Conservation (phyloP, 2,329 filamentous ascomycete genomes). For the Acrocalymma vagum region DNA sequence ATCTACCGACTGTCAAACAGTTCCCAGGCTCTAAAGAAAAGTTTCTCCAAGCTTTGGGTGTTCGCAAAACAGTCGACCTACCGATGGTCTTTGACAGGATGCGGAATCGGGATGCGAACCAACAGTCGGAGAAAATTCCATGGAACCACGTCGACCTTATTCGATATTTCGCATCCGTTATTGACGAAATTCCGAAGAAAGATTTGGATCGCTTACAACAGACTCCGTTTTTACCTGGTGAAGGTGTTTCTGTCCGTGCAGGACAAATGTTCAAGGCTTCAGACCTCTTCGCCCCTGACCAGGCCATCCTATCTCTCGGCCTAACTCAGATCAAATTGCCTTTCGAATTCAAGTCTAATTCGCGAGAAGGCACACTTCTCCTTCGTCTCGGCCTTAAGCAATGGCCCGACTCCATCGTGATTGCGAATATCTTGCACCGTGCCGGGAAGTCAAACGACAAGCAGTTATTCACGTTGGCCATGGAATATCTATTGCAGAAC, state of each 20-base stretch:
- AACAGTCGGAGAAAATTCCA: slow-evolving; percentile 61
- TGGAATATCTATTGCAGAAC: slow-evolving; percentile 84
- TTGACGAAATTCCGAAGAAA: slow-evolving; percentile 82
- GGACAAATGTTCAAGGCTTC: slow-evolving; percentile 45
- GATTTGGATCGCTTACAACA: slow-evolving; percentile 82
- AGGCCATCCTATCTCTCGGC: slow-evolving; percentile 39
- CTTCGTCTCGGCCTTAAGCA: slow-evolving; percentile 74
- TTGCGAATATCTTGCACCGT: slow-evolving; percentile 80
- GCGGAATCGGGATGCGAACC: slow-evolving; percentile 66
- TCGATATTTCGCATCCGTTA: slow-evolving; percentile 91
- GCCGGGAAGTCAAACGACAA: slow-evolving; percentile 61
- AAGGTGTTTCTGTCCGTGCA: slow-evolving; percentile 46
- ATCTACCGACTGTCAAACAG: slow-evolving; percentile 83
- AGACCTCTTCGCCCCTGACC: slow-evolving; percentile 46
- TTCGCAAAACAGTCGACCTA: slow-evolving; percentile 93
- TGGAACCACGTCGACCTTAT: slow-evolving; percentile 97
- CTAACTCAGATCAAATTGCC: slow-evolving; percentile 70
- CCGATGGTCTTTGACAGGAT: slow-evolving; percentile 92
- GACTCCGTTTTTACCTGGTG: slow-evolving; percentile 81
- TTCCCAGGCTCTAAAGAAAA: slow-evolving; percentile 85
- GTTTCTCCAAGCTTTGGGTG: slow-evolving; percentile 81
- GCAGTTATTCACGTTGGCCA: slow-evolving; percentile 70
- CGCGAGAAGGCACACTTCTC: slow-evolving; percentile 77
- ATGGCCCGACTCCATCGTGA: slow-evolving; percentile 74
- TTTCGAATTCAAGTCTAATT: slow-evolving; percentile 69